Conservation (phyloP, 768 basidiomycete genomes). For the Tulasnella sp. region DNA sequence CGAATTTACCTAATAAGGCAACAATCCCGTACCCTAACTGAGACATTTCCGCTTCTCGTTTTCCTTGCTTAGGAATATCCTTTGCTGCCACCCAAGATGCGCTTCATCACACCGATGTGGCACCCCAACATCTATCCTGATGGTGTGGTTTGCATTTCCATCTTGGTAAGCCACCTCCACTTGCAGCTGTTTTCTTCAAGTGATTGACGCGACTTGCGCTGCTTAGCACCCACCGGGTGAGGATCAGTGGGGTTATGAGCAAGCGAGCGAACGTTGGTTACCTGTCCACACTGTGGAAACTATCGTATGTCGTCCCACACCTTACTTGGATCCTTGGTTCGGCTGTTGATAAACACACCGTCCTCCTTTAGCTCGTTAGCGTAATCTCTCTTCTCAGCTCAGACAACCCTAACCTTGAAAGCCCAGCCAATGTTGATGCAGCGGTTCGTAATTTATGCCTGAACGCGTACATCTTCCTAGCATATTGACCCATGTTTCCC, state of each 20-base stretch:
- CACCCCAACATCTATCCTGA: slow-evolving; percentile 97
- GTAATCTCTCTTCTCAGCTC: slow-evolving; percentile 95
- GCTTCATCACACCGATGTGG: slow-evolving; percentile 92
- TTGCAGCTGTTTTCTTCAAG: not conserved
- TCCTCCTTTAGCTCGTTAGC: slow-evolving; percentile 68
- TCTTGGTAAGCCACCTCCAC: slow-evolving; percentile 55
- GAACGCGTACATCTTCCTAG: not conserved
- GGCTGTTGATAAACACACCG: not conserved
- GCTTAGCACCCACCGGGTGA: slow-evolving; percentile 88
- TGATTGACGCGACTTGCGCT: not conserved
- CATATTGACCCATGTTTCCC: not conserved
- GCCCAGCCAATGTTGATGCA: slow-evolving; percentile 94
- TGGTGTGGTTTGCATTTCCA: slow-evolving; percentile 93
- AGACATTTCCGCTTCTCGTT: slow-evolving; percentile 23
- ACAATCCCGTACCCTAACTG: not conserved
- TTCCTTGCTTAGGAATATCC: slow-evolving; percentile 61
- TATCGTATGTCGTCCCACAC: slow-evolving; percentile 55
- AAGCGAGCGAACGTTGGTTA: slow-evolving; percentile 95
- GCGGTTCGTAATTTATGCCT: slow-evolving; percentile 45
- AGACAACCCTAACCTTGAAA: slow-evolving; percentile 85
- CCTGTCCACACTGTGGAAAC: slow-evolving; percentile 97
- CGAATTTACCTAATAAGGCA: slow-evolving; percentile 22
- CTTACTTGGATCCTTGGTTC: not conserved
- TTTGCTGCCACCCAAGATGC: slow-evolving; percentile 89
- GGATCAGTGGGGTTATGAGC: slow-evolving; percentile 94